Base-by-base conservation (phyloP, 139 green algal genomes). In the Chlorella sp. region DNA sequence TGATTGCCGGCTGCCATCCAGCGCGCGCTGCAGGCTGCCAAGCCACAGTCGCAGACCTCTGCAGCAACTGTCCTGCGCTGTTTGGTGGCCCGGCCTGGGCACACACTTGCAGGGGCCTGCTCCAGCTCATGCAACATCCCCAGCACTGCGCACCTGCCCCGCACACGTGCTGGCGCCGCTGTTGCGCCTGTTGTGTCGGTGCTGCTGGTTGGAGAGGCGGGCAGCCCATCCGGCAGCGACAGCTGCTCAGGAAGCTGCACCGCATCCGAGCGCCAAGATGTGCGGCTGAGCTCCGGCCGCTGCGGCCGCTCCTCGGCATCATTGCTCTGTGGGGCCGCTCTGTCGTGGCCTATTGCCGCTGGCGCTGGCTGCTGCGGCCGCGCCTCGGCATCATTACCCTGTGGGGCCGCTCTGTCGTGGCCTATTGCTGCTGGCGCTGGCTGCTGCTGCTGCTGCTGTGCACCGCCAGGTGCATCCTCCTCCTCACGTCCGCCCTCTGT, bases 171-270 rank as follows among this genome's bases (percentile, higher is more conserved):
- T 1, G 56, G 43, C 9, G 6, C 0, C 28, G 72, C 72, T 30
- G 30, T 32, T 20, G 72, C 16, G 4, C 14, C 72, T 24, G 26
- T 78, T 41, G 64, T 44, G n/a, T 38, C 64, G 19, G n/a, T 6
- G 79, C 64, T 48, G n/a, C 38, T n/a, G 6, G 64, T 60, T 5
- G 79, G 62, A 16, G 43, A 75, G 26, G 64, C 79, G 28, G 79
- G 32, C 30, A 60, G 11, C 14, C 32, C 43, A 40, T 72, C 68
- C 28, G 48, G 67, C 11, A 69, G 67, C 80, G 43, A 30, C 80
- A 78, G 24, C 64, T 68, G 43, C 67, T 85, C 80, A 0, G 67
- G 80, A 22, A 85, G 68, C 67, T 78, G 68, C 80, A 85, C 80
- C 0, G 80, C 80, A 56, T 85, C 80, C 5, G 80, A 85, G 1